Evolutionary conservation across 768 basidiomycete species (phyloP).

Genomic region (Mycena belliarum): DNA sequence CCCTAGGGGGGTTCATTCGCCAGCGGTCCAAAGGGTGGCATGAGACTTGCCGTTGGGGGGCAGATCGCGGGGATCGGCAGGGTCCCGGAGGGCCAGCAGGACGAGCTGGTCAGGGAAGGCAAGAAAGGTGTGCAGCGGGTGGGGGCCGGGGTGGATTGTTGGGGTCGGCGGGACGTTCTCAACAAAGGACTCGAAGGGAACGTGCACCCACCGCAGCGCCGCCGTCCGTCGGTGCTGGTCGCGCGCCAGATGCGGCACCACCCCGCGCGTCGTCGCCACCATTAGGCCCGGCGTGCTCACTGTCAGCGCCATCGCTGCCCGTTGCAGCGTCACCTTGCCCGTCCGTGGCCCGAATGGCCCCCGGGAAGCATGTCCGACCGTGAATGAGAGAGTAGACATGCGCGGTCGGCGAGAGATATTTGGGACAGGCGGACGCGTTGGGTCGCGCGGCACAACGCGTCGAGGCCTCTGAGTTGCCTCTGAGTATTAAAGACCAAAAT

Average conservation of each 20-base stretch:
- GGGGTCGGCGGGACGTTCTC: slow-evolving; percentile 70
- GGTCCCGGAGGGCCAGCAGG: slow-evolving; percentile 66
- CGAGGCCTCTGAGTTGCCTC: no score
- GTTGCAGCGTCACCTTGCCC: slow-evolving; percentile 32
- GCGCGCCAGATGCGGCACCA: slow-evolving; percentile 71
- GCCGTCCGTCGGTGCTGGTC: slow-evolving; percentile 55
- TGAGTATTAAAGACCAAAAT: no score
- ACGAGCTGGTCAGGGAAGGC: slow-evolving; percentile 59
- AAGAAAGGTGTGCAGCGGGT: slow-evolving; percentile 66
- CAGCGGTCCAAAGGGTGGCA: slow-evolving; percentile 57
- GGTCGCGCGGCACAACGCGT: no score
- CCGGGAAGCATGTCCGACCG: neutral
- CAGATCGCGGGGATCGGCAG: slow-evolving; percentile 63
- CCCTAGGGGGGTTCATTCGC: no score
- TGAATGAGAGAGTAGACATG: neutral
- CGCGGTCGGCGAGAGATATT: no score
- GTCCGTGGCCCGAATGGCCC: slow-evolving; percentile 36
- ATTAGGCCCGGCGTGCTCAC: slow-evolving; percentile 65
- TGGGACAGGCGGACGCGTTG: no score
- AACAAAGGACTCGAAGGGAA: slow-evolving; percentile 80
- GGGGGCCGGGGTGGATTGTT: slow-evolving; percentile 50
- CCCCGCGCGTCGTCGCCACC: slow-evolving; percentile 68
- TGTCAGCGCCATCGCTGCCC: slow-evolving; percentile 25
- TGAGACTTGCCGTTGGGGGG: slow-evolving; percentile 68
- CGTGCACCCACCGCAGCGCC: slow-evolving; percentile 58